Percentiles rank a stretch among this genome's conserved stretches.
Evolutionary conservation across 192 early-diverging fungal genomes (phyloP).

Genomic region (Tieghemiomyces parasiticus): DNA sequence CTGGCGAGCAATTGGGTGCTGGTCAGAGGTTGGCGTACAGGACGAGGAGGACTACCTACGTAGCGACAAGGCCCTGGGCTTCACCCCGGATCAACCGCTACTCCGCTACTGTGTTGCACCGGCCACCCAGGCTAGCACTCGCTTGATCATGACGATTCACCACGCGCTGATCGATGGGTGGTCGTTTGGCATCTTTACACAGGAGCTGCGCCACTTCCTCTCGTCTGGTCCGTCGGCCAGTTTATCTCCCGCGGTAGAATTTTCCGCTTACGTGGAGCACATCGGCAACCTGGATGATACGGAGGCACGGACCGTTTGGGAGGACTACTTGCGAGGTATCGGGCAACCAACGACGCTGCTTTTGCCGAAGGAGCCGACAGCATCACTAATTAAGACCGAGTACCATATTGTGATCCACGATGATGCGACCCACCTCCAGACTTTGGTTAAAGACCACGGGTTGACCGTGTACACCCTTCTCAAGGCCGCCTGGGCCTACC

Average conservation of each 20-base stretch:
- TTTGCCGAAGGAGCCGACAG: neutral
- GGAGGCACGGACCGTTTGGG: neutral
- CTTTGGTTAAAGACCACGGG: neutral
- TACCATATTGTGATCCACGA: neutral
- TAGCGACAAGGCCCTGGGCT: neutral
- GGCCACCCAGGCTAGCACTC: neutral
- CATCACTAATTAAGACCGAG: too few relatives aligned
- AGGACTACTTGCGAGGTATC: neutral
- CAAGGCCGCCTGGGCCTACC: neutral
- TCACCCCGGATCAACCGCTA: neutral
- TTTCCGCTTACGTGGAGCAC: neutral
- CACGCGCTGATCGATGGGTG: slow-evolving; percentile 2
- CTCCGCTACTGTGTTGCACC: neutral
- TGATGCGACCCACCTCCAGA: neutral
- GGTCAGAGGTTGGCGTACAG: neutral
- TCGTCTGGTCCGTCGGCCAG: neutral
- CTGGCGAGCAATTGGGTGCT: too few relatives aligned
- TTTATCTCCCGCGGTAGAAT: neutral
- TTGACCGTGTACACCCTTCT: neutral
- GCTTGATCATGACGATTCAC: slow-evolving; percentile 1
- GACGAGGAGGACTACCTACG: neutral
- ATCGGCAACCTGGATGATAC: neutral
- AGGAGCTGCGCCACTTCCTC: neutral
- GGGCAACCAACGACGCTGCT: too few relatives aligned
- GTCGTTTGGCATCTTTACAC: neutral